Evolutionary conservation across 208 protist genomes (phyloP), one percentile per base, ranked within the genome.

Genomic region (Trypanosoma vivax): DNA sequence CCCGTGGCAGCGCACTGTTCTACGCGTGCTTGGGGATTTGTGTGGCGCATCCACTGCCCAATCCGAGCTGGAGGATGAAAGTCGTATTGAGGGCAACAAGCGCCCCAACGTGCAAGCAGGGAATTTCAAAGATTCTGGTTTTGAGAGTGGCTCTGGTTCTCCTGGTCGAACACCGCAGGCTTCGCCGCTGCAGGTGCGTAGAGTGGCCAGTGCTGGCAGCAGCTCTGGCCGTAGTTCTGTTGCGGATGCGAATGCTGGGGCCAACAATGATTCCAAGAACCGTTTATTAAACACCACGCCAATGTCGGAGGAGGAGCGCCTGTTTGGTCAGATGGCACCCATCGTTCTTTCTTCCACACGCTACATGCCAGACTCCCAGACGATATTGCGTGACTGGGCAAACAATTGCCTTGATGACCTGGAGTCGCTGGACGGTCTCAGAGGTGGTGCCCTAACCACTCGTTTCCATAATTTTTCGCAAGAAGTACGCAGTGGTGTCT

Each of bases 391-490:
- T 19, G 88, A 94, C 72, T 94, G 88, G 88, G 76, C 72, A 27
- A 94, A 94, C 56, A 72, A 68, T 49, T 91, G 83, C 53, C 73
- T 94, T 10, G 74, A 90, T 29, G 83, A 92, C 39, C 63, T 94
- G 28, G 70, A 92, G 56, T 65, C 54, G 19, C 73, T 94, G 16
- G 88, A 94, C 40, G 81, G 90, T 60, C 49, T 92, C 19, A 81
- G 79, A 47, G 83, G 83, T 25, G 81, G 79, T 23, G 63, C 78
- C 5, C 59, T 91, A 11, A 76, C 87, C 5, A 58, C 50, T 41
- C 80, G 83, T 48, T 84, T 92, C 60, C 39, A 37, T 39, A 66
- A 60, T 52, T 90, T 94, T 56, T 83, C 72, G n/a, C 78, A 91
- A 43, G 87, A 94, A 60, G 59, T 69, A 23, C 78, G 83, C 28